Percentiles rank a stretch among this genome's conserved stretches.
Conservation (phyloP, 805 yeast species). For the Schwanniomyces vanrijiae region DNA sequence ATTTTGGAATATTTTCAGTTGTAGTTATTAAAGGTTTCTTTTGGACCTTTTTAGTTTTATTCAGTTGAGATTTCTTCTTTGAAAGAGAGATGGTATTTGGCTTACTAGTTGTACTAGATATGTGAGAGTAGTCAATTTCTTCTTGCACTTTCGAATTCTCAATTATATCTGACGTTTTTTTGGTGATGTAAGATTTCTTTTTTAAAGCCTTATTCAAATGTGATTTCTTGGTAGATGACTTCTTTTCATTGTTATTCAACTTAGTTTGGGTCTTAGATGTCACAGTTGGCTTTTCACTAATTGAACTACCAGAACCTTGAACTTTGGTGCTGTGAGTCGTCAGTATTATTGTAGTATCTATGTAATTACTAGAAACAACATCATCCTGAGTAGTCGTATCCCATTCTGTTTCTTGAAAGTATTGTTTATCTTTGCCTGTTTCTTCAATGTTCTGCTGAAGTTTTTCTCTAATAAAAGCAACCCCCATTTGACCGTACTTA, state of each 20-base stretch:
- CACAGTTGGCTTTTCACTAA: too few relatives aligned
- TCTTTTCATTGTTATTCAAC: too few relatives aligned
- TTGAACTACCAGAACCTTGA: too few relatives aligned
- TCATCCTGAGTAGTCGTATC: slow-evolving; percentile 5
- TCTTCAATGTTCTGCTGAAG: slow-evolving; percentile 21
- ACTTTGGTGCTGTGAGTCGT: not conserved
- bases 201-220: too few relatives aligned
- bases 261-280: too few relatives aligned
- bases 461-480: slow-evolving; percentile 28
- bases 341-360: not conserved
- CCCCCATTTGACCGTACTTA: slow-evolving; percentile 18
- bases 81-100: too few relatives aligned
- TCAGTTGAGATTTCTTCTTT: not conserved
- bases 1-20: not conserved
- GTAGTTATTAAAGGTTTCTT: not conserved
- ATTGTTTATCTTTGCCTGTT: slow-evolving; percentile 18
- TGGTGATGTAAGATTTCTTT: too few relatives aligned
- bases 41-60: not conserved
- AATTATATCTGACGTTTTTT: too few relatives aligned
- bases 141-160: too few relatives aligned
- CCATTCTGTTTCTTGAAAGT: slow-evolving; percentile 25
- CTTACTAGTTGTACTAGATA: too few relatives aligned
- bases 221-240: too few relatives aligned
- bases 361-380: not conserved
- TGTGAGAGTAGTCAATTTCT: too few relatives aligned